Conservation (phyloP, 1,139 yeast species). For the Eremothecium sinecaudum region DNA sequence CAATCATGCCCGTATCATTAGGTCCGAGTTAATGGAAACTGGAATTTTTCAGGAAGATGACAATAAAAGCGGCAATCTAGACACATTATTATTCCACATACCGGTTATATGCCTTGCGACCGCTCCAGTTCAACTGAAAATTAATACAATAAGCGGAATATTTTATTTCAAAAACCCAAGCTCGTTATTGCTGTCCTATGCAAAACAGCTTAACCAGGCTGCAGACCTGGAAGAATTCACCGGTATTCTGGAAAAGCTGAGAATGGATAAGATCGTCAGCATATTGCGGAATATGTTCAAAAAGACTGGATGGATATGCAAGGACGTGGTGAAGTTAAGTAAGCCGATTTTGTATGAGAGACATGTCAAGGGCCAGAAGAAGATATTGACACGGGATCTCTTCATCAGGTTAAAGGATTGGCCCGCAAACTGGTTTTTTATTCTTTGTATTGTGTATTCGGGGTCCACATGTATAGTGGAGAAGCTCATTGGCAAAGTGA, state of each 20-base stretch:
- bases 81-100: conserved; percentile 26
- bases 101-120: conserved; percentile 30
- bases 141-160: conserved; percentile 38
- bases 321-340: conserved; percentile 43
- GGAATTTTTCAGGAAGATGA: conserved; percentile 28
- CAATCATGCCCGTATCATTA: conserved; percentile 28
- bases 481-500: conserved; percentile 50
- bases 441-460: conserved; percentile 40
- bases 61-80: conserved; percentile 27
- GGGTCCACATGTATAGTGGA: conserved; percentile 42
- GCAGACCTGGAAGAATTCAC: conserved; percentile 29
- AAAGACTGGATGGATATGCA: conserved; percentile 60
- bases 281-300: conserved; percentile 46
- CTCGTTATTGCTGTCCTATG: conserved; percentile 33
- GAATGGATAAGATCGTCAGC: conserved; percentile 45
- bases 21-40: conserved; percentile 23
- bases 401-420: conserved; percentile 53
- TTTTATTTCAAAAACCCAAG: conserved; percentile 42
- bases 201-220: conserved; percentile 34
- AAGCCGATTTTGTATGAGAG: conserved; percentile 23
- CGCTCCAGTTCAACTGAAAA: conserved; percentile 33
- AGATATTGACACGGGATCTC: conserved; percentile 35
- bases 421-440: conserved; percentile 66
- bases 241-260: conserved; percentile 36
- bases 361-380: conserved; percentile 6